A percentile compares a stretch with the other conserved stretches of the same genome.
Conservation (phyloP, 202 grass and related monocot genomes). For the Carex arenaria region DNA sequence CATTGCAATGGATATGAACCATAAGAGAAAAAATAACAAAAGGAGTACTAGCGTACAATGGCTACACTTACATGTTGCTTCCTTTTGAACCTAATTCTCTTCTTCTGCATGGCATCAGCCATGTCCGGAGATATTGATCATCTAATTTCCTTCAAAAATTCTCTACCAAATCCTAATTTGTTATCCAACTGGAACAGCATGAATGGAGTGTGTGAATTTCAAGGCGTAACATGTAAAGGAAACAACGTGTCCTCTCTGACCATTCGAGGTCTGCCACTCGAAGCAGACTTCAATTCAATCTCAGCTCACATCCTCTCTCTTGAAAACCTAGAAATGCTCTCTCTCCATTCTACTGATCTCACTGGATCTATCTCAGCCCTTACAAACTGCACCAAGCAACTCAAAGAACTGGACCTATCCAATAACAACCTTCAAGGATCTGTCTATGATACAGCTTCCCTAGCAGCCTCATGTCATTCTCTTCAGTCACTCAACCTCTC, state of each 20-base stretch:
- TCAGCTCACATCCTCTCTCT: neutral
- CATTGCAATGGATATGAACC: neutral
- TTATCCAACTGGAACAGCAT: neutral
- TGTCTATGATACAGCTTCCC: neutral
- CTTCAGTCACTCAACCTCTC: no score
- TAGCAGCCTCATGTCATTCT: no score
- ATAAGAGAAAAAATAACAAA: neutral
- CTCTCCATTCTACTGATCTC: neutral
- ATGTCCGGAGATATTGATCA: constrained; percentile 4
- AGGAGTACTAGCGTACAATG: no score
- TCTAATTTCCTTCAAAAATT: neutral
- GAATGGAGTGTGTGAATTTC: neutral
- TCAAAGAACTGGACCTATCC: neutral
- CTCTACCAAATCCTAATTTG: neutral
- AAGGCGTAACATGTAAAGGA: neutral
- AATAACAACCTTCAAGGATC: neutral
- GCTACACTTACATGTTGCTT: no score
- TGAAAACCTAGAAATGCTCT: neutral
- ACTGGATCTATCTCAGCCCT: neutral
- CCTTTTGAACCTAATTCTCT: constrained; percentile 5
- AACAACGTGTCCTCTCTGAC: neutral
- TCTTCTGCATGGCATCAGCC: neutral
- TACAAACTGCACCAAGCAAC: neutral
- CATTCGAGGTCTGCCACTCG: neutral
- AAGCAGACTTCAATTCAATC: neutral